Evolutionary conservation across 2,329 filamentous ascomycete species (phyloP), one percentile per base, ranked within the genome.

Genomic region (Colletotrichum eremochloae): DNA sequence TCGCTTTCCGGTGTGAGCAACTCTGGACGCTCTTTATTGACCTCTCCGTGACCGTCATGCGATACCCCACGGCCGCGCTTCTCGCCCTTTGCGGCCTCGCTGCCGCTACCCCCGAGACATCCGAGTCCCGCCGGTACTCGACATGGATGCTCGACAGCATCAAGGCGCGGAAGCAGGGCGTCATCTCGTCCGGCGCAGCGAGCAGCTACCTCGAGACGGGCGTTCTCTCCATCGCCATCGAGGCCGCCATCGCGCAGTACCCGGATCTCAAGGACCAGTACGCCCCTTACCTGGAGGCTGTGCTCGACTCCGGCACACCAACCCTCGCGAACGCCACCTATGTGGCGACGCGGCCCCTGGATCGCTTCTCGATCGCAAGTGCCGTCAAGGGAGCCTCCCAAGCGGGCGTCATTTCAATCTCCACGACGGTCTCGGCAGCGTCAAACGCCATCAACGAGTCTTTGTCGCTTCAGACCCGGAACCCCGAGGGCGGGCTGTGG

Each of bases 401-500:
- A 0, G 53, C 52, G 5, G 64, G 63, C 7, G 56, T 62, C 8
- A 42, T 71, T 15, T 24, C 46, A n/a, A 31, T 74, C 52, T 73
- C 75, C 7, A n/a, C 44, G 1, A 48, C 42, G 1, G 66, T 71
- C 0, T 38, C 40, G 2, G 50, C 63, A 9, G 74, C 76, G 7
- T 67, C 44, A 8, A 48, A 67, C 3, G 76, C 76, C 48, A 75
- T 77, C 57, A 66, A 71, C 36, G 70, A 67, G 29, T 77, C 76
- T 11, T 67, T 77, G 1, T 50, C 74, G 5, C 68, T 77, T 29
- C 76, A 78, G 68, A 46, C 9, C 15, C 78, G 80, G n/a, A 83
- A 80, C 71, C 52, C 75, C 8, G 78, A 79, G 66, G 78, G 79
- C 40, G 81, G 82, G 0, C 67, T 83, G 4, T 83, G 81, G 81